Evolutionary conservation across 163 green algal genomes (phyloP).

Genomic region (Prototheca cutis): DNA sequence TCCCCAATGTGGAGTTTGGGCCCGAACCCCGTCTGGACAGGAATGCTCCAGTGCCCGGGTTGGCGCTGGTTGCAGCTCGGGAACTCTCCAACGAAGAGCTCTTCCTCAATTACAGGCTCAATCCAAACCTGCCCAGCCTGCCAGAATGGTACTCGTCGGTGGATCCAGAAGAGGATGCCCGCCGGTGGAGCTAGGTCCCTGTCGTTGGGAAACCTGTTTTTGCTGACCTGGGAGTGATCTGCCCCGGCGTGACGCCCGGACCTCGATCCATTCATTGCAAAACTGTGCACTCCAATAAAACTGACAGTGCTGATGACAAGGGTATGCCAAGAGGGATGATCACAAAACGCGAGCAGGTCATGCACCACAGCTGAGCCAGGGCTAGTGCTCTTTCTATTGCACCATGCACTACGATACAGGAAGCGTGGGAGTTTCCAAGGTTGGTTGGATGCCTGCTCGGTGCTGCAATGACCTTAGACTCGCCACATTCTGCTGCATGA

Average conservation of each 20-base stretch:
- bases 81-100: conserved; percentile 56
- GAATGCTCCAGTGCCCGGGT: conserved; percentile 17
- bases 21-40: neutral
- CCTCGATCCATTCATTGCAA: no score
- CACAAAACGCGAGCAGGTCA: no score
- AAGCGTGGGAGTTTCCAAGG: neutral
- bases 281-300: no score
- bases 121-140: conserved; percentile 30
- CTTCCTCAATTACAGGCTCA: conserved; percentile 72
- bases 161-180: conserved; percentile 52
- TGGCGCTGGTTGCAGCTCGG: conserved; percentile 55
- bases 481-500: neutral
- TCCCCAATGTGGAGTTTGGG: conserved; percentile 33
- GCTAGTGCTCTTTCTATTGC: no score
- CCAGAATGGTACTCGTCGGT: conserved; percentile 69
- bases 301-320: no score
- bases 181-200: no score
- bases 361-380: no score
- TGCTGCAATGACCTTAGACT: neutral
- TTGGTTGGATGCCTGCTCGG: neutral
- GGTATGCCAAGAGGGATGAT: no score
- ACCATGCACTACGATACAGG: neutral
- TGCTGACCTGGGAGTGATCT: no score
- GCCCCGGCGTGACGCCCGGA: no score
- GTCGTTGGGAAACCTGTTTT: no score